A percentile compares a stretch with the other conserved stretches of the same genome.
Conservation (phyloP, 805 yeast species). For the Ogataea nonfermentans region DNA sequence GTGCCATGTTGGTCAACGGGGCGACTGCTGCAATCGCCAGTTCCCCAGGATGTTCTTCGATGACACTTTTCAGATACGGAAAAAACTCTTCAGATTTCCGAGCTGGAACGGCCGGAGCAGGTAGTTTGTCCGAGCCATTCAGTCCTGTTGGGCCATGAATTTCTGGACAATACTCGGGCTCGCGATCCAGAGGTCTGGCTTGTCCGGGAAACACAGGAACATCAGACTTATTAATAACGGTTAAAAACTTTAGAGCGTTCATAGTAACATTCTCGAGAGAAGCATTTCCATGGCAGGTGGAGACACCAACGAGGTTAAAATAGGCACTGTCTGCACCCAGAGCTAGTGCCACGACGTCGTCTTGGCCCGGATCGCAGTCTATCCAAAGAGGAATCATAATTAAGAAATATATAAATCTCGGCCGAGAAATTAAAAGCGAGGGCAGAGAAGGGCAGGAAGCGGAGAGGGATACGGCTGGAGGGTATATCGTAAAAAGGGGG, state of each 20-base stretch:
- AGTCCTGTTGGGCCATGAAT: slow-evolving; percentile 76
- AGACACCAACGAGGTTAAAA: slow-evolving; percentile 61
- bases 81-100: slow-evolving; percentile 21
- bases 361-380: slow-evolving; percentile 93
- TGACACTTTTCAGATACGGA: slow-evolving; percentile 22
- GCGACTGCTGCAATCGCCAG: slow-evolving; percentile 73
- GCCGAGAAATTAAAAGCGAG: slow-evolving; percentile 3
- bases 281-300: slow-evolving; percentile 75
- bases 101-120: slow-evolving; percentile 39
- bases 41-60: slow-evolving; percentile 40
- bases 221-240: slow-evolving; percentile 51
- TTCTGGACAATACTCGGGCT: slow-evolving; percentile 52
- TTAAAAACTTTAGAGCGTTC: slow-evolving; percentile 65
- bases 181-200: slow-evolving; percentile 50
- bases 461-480: too few species aligned
- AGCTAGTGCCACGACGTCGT: slow-evolving; percentile 76
- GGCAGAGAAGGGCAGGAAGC: too few species aligned
- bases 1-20: slow-evolving; percentile 69
- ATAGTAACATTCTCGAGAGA: slow-evolving; percentile 61
- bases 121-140: slow-evolving; percentile 68
- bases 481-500: too few species aligned
- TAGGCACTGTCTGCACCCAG: slow-evolving; percentile 59
- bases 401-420: slow-evolving; percentile 2
- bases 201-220: slow-evolving; percentile 71
- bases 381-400: slow-evolving; percentile 68